Conservation (phyloP, 2,329 filamentous ascomycete genomes). For the Pseudocercospora pini-densiflorae region DNA sequence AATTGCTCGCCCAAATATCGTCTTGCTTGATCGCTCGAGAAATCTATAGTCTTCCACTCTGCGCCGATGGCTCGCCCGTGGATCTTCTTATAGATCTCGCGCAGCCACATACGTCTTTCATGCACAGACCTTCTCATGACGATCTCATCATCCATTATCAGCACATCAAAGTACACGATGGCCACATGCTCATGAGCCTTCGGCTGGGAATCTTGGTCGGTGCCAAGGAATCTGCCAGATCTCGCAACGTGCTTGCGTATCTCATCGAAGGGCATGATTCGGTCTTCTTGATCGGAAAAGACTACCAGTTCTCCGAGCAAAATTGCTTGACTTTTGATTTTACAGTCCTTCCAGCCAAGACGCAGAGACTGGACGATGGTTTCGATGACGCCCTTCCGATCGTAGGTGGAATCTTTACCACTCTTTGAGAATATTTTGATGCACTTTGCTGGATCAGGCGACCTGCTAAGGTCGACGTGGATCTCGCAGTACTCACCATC, state of each 20-base stretch:
- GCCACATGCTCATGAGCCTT: constrained; percentile 62
- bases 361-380: constrained; percentile 68
- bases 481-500: constrained; percentile 90
- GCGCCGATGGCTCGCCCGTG: constrained; percentile 70
- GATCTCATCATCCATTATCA: constrained; percentile 60
- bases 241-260: constrained; percentile 79
- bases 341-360: constrained; percentile 63
- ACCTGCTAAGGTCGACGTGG: constrained; percentile 71
- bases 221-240: constrained; percentile 71
- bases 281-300: constrained; percentile 68
- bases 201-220: constrained; percentile 67
- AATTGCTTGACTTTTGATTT: constrained; percentile 69
- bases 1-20: constrained; percentile 67
- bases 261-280: constrained; percentile 77
- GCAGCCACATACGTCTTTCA: constrained; percentile 64
- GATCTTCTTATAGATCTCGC: constrained; percentile 58
- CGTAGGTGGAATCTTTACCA: constrained; percentile 82
- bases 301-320: constrained; percentile 83
- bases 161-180: constrained; percentile 65
- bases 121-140: constrained; percentile 60
- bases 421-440: constrained; percentile 91
- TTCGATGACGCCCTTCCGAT: constrained; percentile 66
- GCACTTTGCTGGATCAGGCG: constrained; percentile 44
- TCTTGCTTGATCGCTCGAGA: constrained; percentile 56
- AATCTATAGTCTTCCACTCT: constrained; percentile 69